Evolutionary conservation across 768 basidiomycete species (phyloP), one percentile per base, ranked within the genome.

Genomic region (Kwoniella heveanensis): DNA sequence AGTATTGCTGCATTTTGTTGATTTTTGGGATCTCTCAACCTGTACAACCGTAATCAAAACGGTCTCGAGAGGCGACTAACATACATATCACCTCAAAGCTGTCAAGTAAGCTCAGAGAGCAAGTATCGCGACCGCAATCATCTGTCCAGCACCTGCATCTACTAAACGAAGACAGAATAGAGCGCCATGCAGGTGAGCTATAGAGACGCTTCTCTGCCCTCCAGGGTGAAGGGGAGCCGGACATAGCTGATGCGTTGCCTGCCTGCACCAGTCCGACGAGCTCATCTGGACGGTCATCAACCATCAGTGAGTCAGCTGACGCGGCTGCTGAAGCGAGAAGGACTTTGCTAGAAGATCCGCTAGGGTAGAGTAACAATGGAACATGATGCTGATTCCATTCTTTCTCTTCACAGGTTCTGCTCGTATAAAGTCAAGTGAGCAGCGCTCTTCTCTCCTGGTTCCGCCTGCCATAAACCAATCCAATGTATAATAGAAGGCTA

Each of bases 391-490:
- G 65, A 62, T 54, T 54, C 65, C 63, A 63, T 50, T n/a, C n/a
- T n/a, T 49, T 19, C 39, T 19, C 8, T 44, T 54, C 67, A 60
- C 60, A 91, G 92, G 73, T 97, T 97, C 80, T 99, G 96, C 83
- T 96, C 95, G 0, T 99, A 95, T 82, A 98, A 97, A 90, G 94
- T 99, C 84, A 98, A 95, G 95, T 94, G 72, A 78, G 91, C 83
- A 22, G 8, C 7, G 4, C 24, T n/a, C 10, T 29, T 36, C 9
- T 29, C 8, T 30, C 25, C 39, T 8, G 39, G 10, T 17, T 44
- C 6, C 7, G 6, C 32, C 32, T 36, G 32, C 13, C 7, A 36
- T 36, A 36, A 13, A 36, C 13, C 6, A 36, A 6, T 6, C 7
- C 13, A 36, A 36, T 36, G 6, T 36, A 36, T 13, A 13, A 13